Conservation (phyloP, 768 basidiomycete genomes). For the Pulveroboletus sp. region DNA sequence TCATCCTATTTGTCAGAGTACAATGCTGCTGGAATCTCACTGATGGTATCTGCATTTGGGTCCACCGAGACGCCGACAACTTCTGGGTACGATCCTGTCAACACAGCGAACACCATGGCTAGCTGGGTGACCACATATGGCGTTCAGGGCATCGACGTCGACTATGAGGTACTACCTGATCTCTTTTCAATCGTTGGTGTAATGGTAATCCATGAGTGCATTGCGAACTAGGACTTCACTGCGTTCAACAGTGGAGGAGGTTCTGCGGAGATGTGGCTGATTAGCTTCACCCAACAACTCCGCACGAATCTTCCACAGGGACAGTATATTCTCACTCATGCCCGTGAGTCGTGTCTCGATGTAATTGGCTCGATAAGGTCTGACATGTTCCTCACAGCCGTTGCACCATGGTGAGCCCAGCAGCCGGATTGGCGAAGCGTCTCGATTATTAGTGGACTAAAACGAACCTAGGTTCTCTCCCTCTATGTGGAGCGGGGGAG, state of each 20-base stretch:
- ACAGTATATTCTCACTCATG: conserved; percentile 33
- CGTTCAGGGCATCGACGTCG: conserved; percentile 49
- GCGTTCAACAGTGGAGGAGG: conserved; percentile 36
- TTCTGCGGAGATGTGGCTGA: conserved; percentile 34
- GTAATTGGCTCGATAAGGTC: neutral
- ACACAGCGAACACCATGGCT: conserved; percentile 41
- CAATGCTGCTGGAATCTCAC: conserved; percentile 47
- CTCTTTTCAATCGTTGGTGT: neutral
- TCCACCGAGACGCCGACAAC: conserved; percentile 40
- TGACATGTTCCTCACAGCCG: conserved; percentile 8
- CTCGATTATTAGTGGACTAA: neutral
- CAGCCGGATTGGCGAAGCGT: neutral
- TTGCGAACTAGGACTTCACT: conserved; percentile 26
- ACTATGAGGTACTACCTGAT: conserved; percentile 39
- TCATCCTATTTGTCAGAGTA: conserved; percentile 44
- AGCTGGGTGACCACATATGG: conserved; percentile 43
- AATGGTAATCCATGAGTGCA: neutral
- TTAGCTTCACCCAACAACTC: conserved; percentile 31
- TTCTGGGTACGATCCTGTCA: conserved; percentile 35
- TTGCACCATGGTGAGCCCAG: conserved; percentile 20
- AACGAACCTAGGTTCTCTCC: conserved; percentile 18
- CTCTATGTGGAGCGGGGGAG: conserved; percentile 22
- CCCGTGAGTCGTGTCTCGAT: conserved; percentile 25
- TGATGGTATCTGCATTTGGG: conserved; percentile 55
- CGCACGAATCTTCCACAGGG: conserved; percentile 30